These are phyloP conservation scores for Drosera capensis DNA, from an alignment of 148 eudicot species.

Conservation along the genomic window DNA sequence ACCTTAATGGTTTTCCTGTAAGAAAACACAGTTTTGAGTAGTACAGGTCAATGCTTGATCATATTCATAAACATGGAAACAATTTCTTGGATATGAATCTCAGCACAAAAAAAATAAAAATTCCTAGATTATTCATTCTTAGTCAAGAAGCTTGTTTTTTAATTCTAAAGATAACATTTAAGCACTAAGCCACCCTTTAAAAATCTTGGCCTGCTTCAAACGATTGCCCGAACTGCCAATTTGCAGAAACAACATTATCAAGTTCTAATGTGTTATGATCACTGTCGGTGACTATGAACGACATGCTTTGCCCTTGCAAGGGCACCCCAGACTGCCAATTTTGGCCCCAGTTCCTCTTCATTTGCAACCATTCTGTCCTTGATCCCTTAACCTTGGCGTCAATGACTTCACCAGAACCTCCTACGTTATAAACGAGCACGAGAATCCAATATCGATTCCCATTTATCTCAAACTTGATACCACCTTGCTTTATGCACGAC, in stretches of 20 bases:
- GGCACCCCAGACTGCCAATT: conserved; percentile 18
- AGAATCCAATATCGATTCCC: conserved; percentile 28
- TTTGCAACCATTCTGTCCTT: conserved; percentile 18
- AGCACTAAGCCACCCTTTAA: no score
- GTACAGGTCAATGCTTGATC: no score
- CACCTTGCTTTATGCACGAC: conserved; percentile 20
- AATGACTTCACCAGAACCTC: conserved; percentile 26
- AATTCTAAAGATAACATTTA: no score
- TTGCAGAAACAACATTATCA: conserved; percentile 10
- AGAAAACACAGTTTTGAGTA: no score
- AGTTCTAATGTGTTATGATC: conserved; percentile 12
- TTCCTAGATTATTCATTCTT: no score
- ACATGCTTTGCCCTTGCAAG: conserved; percentile 18
- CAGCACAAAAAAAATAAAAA: no score
- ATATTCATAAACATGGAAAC: no score
- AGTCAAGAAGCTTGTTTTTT: no score
- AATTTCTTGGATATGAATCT: no score
- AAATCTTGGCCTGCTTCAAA: no score
- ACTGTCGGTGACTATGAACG: conserved; percentile 22
- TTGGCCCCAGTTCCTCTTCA: conserved; percentile 39
- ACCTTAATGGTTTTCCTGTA: no score
- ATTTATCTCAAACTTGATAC: conserved; percentile 25
- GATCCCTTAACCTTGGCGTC: conserved; percentile 27
- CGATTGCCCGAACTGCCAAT: conserved; percentile 22
- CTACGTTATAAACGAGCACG: conserved; percentile 35